A percentile compares a stretch with the other conserved stretches of the same genome.
Evolutionary conservation across 106 monocot genomes (phyloP).

Genomic region (Platanthera zijinensis): DNA sequence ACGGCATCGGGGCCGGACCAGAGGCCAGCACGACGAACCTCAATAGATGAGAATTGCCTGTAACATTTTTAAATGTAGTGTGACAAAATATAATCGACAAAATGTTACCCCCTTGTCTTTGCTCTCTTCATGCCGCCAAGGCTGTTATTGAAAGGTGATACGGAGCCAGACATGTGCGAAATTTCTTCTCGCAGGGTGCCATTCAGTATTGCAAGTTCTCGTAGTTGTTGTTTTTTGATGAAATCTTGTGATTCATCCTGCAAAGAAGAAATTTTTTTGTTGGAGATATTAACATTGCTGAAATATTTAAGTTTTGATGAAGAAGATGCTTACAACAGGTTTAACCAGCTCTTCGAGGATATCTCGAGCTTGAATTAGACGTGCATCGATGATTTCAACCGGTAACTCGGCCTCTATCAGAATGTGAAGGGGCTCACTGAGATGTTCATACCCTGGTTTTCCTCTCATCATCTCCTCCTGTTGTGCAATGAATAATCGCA

Average conservation of each 20-base stretch:
- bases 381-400: conserved; percentile 41
- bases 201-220: conserved; percentile 56
- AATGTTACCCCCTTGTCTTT: conserved; percentile 49
- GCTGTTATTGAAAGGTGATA: conserved; percentile 57
- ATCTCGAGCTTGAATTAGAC: conserved; percentile 45
- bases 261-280: not conserved
- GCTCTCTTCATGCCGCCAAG: conserved; percentile 72
- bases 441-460: conserved; percentile 58
- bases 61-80: not conserved
- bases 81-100: not conserved
- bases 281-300: not conserved
- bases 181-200: conserved; percentile 54
- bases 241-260: conserved; percentile 67
- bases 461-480: conserved; percentile 61
- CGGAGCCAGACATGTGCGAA: conserved; percentile 34
- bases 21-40: not conserved
- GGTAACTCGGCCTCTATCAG: conserved; percentile 59
- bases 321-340: conserved; percentile 35
- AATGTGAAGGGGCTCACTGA: conserved; percentile 58
- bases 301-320: not conserved
- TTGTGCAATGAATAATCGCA: not conserved
- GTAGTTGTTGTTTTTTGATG: conserved; percentile 57
- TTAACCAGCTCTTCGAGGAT: conserved; percentile 54
- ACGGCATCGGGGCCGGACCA: conserved; percentile 1
- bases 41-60: not conserved